phyloP scores from a whole-genome alignment of 1,284 basidiomycete species.

The Ceratorhiza oryzae-sativae region DNA sequence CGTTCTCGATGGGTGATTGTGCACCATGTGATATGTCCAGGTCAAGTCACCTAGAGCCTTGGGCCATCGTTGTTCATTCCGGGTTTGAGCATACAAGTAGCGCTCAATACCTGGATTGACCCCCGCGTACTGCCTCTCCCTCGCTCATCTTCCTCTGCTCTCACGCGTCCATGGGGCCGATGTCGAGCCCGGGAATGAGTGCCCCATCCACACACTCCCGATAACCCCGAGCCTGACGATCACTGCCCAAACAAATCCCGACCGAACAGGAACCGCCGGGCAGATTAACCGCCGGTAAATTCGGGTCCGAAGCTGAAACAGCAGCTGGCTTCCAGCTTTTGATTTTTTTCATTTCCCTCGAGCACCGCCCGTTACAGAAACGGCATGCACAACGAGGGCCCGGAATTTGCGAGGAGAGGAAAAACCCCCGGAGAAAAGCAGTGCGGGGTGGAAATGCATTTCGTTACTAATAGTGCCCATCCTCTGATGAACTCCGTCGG shows the following conservation, averaged over 20 bases:
- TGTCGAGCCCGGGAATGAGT: background rate
- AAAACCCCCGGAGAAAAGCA: background rate
- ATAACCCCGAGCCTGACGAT: background rate
- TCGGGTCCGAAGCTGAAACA: slow-evolving; percentile 1
- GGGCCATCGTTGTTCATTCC: background rate
- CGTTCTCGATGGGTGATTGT: background rate
- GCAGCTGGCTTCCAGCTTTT: too few relatives aligned
- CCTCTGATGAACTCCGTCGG: slow-evolving; percentile 3
- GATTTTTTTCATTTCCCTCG: background rate
- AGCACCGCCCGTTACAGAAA: background rate
- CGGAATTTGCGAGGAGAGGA: background rate
- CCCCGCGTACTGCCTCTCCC: background rate
- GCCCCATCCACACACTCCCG: background rate
- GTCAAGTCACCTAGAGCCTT: background rate
- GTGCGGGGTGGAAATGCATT: background rate
- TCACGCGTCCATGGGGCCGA: background rate
- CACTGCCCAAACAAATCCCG: background rate
- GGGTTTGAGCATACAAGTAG: background rate
- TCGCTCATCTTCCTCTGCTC: background rate
- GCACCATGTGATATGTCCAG: too few relatives aligned
- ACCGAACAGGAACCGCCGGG: slow-evolving; percentile 1
- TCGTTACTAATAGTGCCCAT: background rate
- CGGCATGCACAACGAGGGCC: background rate
- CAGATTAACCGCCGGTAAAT: background rate
- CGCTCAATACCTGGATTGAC: background rate